Evolutionary conservation across 495 filamentous ascomycete genomes (phyloP), one percentile per base, ranked within the genome.

Genomic region (Talaromyces proteolyticus): DNA sequence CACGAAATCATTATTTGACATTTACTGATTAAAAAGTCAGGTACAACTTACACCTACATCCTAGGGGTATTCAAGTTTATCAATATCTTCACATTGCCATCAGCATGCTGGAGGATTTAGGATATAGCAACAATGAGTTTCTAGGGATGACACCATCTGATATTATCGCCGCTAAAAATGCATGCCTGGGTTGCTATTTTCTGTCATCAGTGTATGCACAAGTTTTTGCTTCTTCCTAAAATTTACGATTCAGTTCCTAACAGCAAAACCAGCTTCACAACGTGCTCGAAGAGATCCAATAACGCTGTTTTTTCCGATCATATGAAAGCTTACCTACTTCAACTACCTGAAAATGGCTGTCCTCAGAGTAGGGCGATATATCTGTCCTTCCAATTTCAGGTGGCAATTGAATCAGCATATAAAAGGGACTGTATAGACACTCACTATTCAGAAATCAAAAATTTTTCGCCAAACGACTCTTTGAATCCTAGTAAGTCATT

Each of bases 61-160:
- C 47, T 1, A 41, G 24, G 14, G 40, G 40, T 17, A 49, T 39
- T 24, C 47, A 49, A 21, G 40, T 49, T 12, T 49, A 22, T 10
- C 47, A 49, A 22, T 49, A 49, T 14, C 1, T 49, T 29, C 47
- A 49, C 19, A 19, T 49, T 11, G n/a, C 47, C 10, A 41, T 49
- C 6, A 20, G 18, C 12, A 49, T 49, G 47, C 20, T 49, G 25
- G 22, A 29, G 8, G 47, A 49, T 18, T 24, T 49, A n/a, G 36
- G 36, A 49, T 19, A 20, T 49, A 2, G 47, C 39, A 41, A n/a
- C n/a, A n/a, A n/a, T n/a, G n/a, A n/a, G n/a, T n/a, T n/a, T n/a
- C 34, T 29, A 8, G 40, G 24, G 14, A 49, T 49, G 47, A 10
- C 39, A 10, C 40, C 47, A 11, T 4, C 47, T 3, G 1, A 49